These are phyloP conservation scores for Zopfochytrium polystomum DNA, from an alignment of 371 early-diverging fungal genomes.

Conservation along the genomic window DNA sequence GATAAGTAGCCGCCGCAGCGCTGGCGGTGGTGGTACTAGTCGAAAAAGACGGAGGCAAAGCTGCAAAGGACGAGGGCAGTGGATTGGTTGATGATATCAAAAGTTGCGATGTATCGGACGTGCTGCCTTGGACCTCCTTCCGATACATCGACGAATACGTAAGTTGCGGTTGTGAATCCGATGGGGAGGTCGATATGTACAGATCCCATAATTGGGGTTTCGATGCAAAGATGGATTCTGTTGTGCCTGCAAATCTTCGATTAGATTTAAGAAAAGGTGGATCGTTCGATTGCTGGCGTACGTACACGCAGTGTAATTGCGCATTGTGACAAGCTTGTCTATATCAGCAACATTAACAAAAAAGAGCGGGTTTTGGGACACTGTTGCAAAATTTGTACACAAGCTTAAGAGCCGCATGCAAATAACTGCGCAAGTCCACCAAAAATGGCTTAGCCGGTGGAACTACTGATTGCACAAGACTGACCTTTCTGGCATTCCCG, in stretches of 20 bases:
- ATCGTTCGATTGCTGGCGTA: too few relatives aligned
- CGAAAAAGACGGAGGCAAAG: background rate
- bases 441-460: too few relatives aligned
- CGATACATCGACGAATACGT: background rate
- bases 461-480: too few relatives aligned
- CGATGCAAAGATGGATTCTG: constrained; percentile 22
- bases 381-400: constrained; percentile 2
- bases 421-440: constrained; percentile 12
- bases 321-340: background rate
- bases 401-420: constrained; percentile 16
- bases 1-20: background rate
- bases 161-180: constrained; percentile 2
- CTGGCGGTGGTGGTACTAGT: background rate
- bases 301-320: constrained; percentile 17
- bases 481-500: constrained; percentile 15
- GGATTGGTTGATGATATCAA: background rate
- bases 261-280: too few relatives aligned
- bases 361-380: constrained; percentile 7
- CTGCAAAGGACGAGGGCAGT: background rate
- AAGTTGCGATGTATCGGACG: background rate
- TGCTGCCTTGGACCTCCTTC: background rate
- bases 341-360: constrained; percentile 28
- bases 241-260: constrained; percentile 18
- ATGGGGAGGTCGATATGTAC: constrained; percentile 13
- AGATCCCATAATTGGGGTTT: constrained; percentile 25